Base-by-base conservation (phyloP, 2,329 filamentous ascomycete species). In the Alternaria consortialis region DNA sequence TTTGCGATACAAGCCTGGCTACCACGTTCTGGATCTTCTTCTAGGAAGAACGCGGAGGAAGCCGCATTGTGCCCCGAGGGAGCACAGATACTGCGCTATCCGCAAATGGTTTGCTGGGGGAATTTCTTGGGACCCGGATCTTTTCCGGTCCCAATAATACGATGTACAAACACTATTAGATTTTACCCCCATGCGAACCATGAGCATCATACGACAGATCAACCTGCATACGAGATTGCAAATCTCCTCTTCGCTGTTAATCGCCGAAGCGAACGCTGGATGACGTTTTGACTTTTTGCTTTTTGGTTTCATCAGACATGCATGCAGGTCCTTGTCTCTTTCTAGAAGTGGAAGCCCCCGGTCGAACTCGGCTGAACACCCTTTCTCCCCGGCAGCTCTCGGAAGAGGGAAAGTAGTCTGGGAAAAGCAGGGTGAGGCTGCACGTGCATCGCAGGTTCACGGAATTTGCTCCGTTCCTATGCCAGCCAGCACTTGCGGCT, bases 321-420 rank as follows among this genome's bases (percentile, higher is more conserved):
- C 46, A 50, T 31, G 46, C 37, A 20, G 32, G 15, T 46, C 20
- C 27, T 54, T 34, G 40, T 27, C 43, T 50, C 29, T 40, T 46
- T 34, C 43, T 43, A 27, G 37, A 34, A 36, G 53, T 15, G 34
- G 44, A 25, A 32, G 39, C 29, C 23, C 52, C 46, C 57, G 57
- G 57, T 31, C 40, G 53, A 60, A 50, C 44, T 55, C 57, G 57
- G 53, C 57, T 60, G 57, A 56, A 51, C 57, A 37, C 57, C 44
- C 32, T 20, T 53, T 56, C 17, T 7, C 31, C 31, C 34, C 48
- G 56, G 56, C 29, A 23, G 37, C 40, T 23, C n/a, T 50, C 54
- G 37, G 46, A 43, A 23, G 29, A 17, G 31, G 36, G 20, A 34
- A 27, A 52, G 34, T 51, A 51, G 37, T 31, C 23, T 48, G 29